Evolutionary conservation across 257 asterid genomes (phyloP).

Genomic region (Jacaranda copaia): DNA sequence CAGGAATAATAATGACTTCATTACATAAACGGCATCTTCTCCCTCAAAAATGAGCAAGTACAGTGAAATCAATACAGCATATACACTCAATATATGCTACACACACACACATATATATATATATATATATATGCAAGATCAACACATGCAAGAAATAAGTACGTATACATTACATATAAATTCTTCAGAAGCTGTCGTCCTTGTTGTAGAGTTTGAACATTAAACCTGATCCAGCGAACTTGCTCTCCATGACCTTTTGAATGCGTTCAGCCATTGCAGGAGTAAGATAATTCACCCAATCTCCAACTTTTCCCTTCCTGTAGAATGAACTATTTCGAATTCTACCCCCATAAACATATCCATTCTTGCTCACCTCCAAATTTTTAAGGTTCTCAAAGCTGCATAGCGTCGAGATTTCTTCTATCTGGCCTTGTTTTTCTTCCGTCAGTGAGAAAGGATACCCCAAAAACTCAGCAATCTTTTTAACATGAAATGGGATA

Average conservation of each 20-base stretch:
- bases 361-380: slow-evolving; percentile 2
- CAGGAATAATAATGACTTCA: too few relatives aligned
- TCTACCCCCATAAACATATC: not conserved
- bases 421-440: not conserved
- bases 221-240: not conserved
- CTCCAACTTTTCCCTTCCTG: slow-evolving; percentile 35
- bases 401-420: not conserved
- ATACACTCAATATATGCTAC: too few relatives aligned
- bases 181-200: too few relatives aligned
- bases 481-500: not conserved
- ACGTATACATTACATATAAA: too few relatives aligned
- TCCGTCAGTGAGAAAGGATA: not conserved
- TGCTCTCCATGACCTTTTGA: not conserved
- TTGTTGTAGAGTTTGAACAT: not conserved
- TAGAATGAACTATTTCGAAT: not conserved
- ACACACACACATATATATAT: too few relatives aligned
- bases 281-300: slow-evolving; percentile 27
- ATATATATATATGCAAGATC: too few relatives aligned
- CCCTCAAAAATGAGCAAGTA: too few relatives aligned
- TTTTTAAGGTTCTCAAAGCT: slow-evolving; percentile 11
- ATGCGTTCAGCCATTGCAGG: slow-evolving; percentile 12
- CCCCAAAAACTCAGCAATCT: not conserved
- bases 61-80: too few relatives aligned
- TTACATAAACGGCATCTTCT: too few relatives aligned
- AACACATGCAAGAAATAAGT: too few relatives aligned